Percentiles rank a stretch among this genome's conserved stretches.
phyloP scores from a whole-genome alignment of 1,284 basidiomycete species.

The Xerocomus nothofagi region DNA sequence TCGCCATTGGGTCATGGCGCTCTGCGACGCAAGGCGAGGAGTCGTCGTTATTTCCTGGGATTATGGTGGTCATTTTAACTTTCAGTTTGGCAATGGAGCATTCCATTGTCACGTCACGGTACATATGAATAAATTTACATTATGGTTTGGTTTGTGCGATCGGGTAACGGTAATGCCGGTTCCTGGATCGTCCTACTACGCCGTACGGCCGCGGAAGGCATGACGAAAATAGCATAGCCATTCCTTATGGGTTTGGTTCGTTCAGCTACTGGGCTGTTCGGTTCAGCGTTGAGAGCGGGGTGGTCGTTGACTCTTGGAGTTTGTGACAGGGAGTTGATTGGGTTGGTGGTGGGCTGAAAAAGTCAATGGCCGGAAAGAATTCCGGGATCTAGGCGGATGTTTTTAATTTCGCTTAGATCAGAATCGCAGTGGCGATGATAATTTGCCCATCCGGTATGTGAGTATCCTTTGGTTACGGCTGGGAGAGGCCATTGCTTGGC shows the following conservation, averaged over 20 bases:
- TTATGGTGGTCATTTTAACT: constrained; percentile 10
- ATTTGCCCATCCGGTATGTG: constrained; percentile 14
- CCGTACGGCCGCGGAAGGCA: constrained; percentile 27
- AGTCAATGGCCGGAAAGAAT: constrained; percentile 13
- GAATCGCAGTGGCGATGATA: constrained; percentile 28
- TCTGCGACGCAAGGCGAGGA: background rate
- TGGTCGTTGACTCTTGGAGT: background rate
- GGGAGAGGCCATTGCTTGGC: constrained; percentile 3
- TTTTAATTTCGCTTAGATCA: constrained; percentile 34
- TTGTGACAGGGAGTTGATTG: background rate
- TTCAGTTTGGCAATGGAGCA: constrained; percentile 4
- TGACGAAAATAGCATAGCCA: constrained; percentile 9
- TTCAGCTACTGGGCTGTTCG: background rate
- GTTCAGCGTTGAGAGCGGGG: background rate
- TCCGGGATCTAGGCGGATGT: constrained; percentile 11
- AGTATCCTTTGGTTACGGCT: background rate
- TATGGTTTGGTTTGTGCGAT: constrained; percentile 21
- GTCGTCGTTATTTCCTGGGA: constrained; percentile 1
- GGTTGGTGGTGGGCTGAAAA: background rate
- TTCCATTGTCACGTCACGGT: constrained; percentile 22
- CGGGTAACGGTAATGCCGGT: constrained; percentile 19
- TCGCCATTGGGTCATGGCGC: background rate
- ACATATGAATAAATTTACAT: constrained; percentile 25
- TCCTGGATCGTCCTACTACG: constrained; percentile 35
- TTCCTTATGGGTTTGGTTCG: background rate